phyloP scores from a whole-genome alignment of 495 filamentous ascomycete species.

The Friedmanniomyces simplex region DNA sequence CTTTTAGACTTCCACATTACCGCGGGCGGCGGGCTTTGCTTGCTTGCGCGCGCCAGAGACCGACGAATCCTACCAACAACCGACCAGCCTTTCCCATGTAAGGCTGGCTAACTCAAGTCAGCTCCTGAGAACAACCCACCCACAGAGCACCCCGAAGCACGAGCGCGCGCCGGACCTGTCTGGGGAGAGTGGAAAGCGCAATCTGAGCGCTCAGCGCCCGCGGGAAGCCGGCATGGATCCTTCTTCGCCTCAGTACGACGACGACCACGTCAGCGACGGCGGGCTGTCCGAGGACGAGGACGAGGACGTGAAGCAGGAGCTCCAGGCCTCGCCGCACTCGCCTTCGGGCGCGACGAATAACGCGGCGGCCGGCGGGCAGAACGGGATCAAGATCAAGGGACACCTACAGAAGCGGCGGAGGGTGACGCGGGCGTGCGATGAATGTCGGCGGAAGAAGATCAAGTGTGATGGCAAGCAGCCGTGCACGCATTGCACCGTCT shows the following conservation, averaged over 20 bases:
- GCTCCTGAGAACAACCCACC: no score
- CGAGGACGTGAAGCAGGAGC: slow-evolving; percentile 13
- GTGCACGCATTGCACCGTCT: slow-evolving; percentile 94
- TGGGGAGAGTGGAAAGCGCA: neutral
- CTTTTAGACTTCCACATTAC: no score
- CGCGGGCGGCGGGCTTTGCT: no score
- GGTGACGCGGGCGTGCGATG: slow-evolving; percentile 89
- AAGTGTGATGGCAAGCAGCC: slow-evolving; percentile 98
- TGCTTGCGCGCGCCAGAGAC: no score
- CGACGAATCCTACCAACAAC: no score
- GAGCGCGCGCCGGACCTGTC: no score
- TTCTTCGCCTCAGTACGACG: slow-evolving; percentile 9
- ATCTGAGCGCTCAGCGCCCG: neutral
- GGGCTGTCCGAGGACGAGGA: slow-evolving; percentile 5
- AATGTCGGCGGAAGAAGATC: slow-evolving; percentile 95
- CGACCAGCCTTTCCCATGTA: no score
- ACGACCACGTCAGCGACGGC: slow-evolving; percentile 10
- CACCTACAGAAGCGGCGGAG: slow-evolving; percentile 71
- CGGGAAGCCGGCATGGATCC: slow-evolving; percentile 6
- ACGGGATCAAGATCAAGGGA: slow-evolving; percentile 6
- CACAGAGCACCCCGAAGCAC: no score
- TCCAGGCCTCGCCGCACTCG: neutral
- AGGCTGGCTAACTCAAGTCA: no score
- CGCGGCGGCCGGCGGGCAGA: neutral
- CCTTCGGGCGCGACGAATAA: neutral